Conservation (phyloP, 1,139 yeast species). For the Sporopachydermia cereana region DNA sequence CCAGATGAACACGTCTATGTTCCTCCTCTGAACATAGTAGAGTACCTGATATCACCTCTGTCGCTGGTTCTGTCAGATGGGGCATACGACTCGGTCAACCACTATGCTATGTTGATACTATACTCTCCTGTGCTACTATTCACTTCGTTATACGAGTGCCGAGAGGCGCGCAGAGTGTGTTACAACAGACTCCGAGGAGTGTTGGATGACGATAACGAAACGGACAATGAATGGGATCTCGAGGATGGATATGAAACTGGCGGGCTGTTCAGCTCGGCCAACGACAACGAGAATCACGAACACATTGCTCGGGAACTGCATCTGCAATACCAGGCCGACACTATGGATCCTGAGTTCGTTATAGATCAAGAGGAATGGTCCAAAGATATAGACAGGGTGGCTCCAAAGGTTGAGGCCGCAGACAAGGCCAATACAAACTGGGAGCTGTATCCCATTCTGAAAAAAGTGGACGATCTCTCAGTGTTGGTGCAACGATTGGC, state of each 20-base stretch:
- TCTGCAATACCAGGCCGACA: slow-evolving; percentile 24
- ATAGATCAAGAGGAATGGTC: slow-evolving; percentile 40
- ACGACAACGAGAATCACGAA: slow-evolving; percentile 13
- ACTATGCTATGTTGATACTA: slow-evolving; percentile 45
- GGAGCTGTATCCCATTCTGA: slow-evolving; percentile 49
- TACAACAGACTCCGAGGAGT: slow-evolving; percentile 58
- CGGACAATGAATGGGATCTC: slow-evolving; percentile 72
- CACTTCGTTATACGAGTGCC: slow-evolving; percentile 52
- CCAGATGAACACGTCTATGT: slow-evolving; percentile 82
- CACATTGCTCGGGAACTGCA: slow-evolving; percentile 9
- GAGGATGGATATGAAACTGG: slow-evolving; percentile 60
- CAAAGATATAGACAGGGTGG: slow-evolving; percentile 32
- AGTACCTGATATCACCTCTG: slow-evolving; percentile 35
- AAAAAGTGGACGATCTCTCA: slow-evolving; percentile 29
- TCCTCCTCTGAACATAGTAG: slow-evolving; percentile 75
- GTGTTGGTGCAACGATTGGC: slow-evolving; percentile 19
- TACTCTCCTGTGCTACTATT: slow-evolving; percentile 57
- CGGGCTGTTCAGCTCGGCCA: slow-evolving; percentile 22
- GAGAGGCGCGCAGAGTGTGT: slow-evolving; percentile 54
- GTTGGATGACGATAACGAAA: slow-evolving; percentile 73
- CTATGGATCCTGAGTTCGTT: slow-evolving; percentile 59
- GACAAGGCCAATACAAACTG: slow-evolving; percentile 48
- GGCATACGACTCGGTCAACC: slow-evolving; percentile 18
- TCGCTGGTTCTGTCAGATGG: slow-evolving; percentile 13
- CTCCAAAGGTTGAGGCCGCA: slow-evolving; percentile 49